Percentiles rank a stretch among this genome's conserved stretches.
These are phyloP conservation scores for Pneumocystis jirovecii DNA, from an alignment of 1,139 yeast species.

Conservation along the genomic window DNA sequence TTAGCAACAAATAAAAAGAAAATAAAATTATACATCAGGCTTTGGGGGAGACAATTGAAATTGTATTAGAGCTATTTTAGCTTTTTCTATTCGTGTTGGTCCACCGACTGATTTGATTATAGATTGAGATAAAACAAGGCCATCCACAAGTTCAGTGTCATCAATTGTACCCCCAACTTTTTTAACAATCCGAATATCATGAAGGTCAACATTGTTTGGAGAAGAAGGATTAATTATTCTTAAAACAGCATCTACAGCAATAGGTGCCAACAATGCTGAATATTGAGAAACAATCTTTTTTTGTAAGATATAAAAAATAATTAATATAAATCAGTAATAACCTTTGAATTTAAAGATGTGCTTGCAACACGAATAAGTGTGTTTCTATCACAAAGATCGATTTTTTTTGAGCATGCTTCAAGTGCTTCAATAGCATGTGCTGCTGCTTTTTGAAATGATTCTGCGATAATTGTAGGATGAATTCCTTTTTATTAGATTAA, in stretches of 20 bases:
- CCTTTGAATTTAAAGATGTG: slow-evolving; percentile 66
- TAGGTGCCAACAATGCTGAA: slow-evolving; percentile 70
- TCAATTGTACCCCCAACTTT: slow-evolving; percentile 97
- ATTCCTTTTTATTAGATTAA: slow-evolving; percentile 36
- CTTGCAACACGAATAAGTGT: slow-evolving; percentile 82
- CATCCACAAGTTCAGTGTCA: slow-evolving; percentile 84
- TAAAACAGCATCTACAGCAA: slow-evolving; percentile 86
- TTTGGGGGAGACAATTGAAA: slow-evolving; percentile 97
- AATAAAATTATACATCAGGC: slow-evolving; percentile 41
- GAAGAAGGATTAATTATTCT: slow-evolving; percentile 47
- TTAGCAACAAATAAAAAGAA: neutral
- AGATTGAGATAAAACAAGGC: slow-evolving; percentile 82
- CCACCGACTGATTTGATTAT: slow-evolving; percentile 88
- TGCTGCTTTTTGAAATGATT: slow-evolving; percentile 89
- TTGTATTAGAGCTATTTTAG: slow-evolving; percentile 79
- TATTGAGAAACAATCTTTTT: slow-evolving; percentile 82
- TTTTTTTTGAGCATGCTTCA: slow-evolving; percentile 67
- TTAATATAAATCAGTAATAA: neutral
- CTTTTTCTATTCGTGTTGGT: slow-evolving; percentile 90
- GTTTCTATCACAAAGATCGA: slow-evolving; percentile 62
- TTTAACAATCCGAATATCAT: slow-evolving; percentile 75
- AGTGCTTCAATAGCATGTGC: slow-evolving; percentile 70
- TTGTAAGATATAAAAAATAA: neutral
- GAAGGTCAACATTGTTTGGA: slow-evolving; percentile 63
- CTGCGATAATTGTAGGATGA: slow-evolving; percentile 91